Percentiles rank a stretch among this genome's conserved stretches.
Evolutionary conservation across 2,329 filamentous ascomycete species (phyloP).

Genomic region (Fusarium siculi): DNA sequence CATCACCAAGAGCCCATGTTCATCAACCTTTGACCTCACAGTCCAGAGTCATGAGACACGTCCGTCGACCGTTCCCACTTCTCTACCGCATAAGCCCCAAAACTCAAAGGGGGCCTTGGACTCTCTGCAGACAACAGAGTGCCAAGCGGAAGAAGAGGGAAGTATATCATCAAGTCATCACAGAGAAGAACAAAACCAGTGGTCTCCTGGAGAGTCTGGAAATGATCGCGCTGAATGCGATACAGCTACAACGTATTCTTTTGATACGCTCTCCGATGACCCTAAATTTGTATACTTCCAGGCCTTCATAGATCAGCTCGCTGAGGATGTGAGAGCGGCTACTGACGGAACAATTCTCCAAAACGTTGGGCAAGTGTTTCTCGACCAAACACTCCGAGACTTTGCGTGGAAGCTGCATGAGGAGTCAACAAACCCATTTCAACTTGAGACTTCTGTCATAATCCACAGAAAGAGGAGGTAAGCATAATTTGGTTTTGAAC

Average conservation of each 20-base stretch:
- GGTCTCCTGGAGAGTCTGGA: rapidly evolving
- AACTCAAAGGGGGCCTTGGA: rapidly evolving
- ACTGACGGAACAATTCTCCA: rapidly evolving
- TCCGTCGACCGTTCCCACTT: background rate
- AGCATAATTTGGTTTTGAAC: rapidly evolving
- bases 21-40: background rate
- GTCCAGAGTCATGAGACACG: background rate
- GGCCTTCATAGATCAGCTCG: background rate
- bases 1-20: background rate
- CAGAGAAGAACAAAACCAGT: rapidly evolving
- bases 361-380: background rate
- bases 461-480: background rate
- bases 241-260: background rate
- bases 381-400: background rate
- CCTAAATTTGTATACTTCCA: background rate
- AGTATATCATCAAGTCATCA: rapidly evolving
- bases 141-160: background rate
- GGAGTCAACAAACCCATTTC: background rate
- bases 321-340: background rate
- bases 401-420: conserved; percentile 12
- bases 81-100: background rate
- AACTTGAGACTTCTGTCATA: background rate
- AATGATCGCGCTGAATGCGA: rapidly evolving
- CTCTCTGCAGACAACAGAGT: background rate
- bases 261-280: background rate